These are phyloP conservation scores for Pugionium cornutum DNA, from an alignment of 345 rosid species.

Conservation along the genomic window DNA sequence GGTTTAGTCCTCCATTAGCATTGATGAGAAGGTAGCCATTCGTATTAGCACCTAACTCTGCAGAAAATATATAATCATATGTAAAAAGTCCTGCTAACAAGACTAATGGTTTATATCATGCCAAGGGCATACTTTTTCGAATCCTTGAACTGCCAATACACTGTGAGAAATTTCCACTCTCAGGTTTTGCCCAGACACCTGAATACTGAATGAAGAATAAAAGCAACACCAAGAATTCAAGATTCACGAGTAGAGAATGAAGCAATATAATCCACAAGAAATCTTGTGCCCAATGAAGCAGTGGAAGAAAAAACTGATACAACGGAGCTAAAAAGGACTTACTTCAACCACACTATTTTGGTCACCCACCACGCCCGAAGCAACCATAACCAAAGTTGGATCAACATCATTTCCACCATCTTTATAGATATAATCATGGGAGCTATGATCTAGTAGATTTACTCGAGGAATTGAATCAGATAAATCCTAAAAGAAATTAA, in stretches of 20 bases:
- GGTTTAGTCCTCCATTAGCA: slow-evolving; percentile 98
- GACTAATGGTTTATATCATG: not conserved
- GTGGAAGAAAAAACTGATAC: not conserved
- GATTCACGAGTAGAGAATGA: not conserved
- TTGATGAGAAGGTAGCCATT: slow-evolving; percentile 84
- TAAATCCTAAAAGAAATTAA: slow-evolving; percentile 44
- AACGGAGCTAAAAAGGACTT: slow-evolving; percentile 41
- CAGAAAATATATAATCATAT: slow-evolving; percentile 11
- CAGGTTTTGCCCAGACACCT: slow-evolving; percentile 85
- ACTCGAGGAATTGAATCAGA: slow-evolving; percentile 40
- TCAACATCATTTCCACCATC: slow-evolving; percentile 52
- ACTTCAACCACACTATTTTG: slow-evolving; percentile 49
- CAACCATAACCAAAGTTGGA: slow-evolving; percentile 47
- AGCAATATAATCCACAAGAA: slow-evolving; percentile 5
- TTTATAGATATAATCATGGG: slow-evolving; percentile 43
- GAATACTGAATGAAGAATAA: slow-evolving; percentile 53
- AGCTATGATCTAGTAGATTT: slow-evolving; percentile 43
- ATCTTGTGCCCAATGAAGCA: slow-evolving; percentile 14
- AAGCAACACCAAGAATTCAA: slow-evolving; percentile 12
- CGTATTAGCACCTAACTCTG: slow-evolving; percentile 72
- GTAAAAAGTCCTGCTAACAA: slow-evolving; percentile 1
- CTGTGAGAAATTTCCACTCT: slow-evolving; percentile 74
- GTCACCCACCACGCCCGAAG: slow-evolving; percentile 41
- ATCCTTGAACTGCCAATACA: slow-evolving; percentile 61
- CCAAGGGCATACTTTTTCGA: slow-evolving; percentile 56